phyloP scores from a whole-genome alignment of 176 grass and related monocot species.

The Carex parvula region DNA sequence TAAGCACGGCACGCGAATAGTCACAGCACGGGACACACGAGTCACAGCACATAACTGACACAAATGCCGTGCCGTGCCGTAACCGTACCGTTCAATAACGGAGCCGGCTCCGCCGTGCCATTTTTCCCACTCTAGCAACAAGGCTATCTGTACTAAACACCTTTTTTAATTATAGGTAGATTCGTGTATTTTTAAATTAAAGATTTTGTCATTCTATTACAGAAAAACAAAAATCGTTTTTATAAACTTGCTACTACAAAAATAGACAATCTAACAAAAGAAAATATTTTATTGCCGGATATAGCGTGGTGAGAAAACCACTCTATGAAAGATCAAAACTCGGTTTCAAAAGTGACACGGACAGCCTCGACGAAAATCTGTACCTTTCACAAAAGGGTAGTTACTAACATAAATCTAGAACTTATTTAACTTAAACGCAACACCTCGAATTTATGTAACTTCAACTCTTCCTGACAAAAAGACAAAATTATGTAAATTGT shows the following conservation, averaged over 20 bases:
- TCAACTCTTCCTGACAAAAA: not conserved
- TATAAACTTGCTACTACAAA: not conserved
- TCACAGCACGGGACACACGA: too few relatives aligned
- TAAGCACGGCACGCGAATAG: too few relatives aligned
- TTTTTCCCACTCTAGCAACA: too few relatives aligned
- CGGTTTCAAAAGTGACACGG: not conserved
- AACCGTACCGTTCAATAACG: too few relatives aligned
- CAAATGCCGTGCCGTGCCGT: too few relatives aligned
- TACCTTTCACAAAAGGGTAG: not conserved
- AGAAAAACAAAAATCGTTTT: too few relatives aligned
- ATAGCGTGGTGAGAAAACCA: not conserved
- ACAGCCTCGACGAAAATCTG: not conserved
- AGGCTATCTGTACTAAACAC: too few relatives aligned
- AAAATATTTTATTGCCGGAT: not conserved
- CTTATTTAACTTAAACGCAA: not conserved
- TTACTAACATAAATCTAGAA: conserved; percentile 3
- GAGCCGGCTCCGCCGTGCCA: too few relatives aligned
- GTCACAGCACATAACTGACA: too few relatives aligned
- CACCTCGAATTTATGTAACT: not conserved
- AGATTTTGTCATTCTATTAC: not conserved
- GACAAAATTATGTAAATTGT: not conserved
- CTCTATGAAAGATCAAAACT: not conserved
- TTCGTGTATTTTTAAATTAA: too few relatives aligned
- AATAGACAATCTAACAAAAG: not conserved
- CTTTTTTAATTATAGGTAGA: too few relatives aligned